Evolutionary conservation across 805 yeast species (phyloP), one percentile per base, ranked within the genome.

Genomic region (Vanderwaltozyma tropicalis): DNA sequence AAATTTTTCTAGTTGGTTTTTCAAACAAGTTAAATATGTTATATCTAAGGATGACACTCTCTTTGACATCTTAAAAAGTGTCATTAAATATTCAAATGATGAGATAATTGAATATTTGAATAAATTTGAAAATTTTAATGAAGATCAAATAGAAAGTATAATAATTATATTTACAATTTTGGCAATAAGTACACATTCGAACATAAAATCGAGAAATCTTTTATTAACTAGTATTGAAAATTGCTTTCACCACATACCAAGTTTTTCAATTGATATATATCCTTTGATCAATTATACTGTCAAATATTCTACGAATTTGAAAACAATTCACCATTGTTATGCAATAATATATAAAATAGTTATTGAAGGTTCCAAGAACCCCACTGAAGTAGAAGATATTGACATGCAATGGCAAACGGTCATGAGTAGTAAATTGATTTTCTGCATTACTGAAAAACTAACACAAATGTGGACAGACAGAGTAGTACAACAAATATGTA

Each of bases 381-480:
- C n/a, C n/a, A n/a, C n/a, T n/a, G n/a, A n/a, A n/a, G n/a, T n/a
- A n/a, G n/a, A n/a, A n/a, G n/a, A n/a, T n/a, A n/a, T n/a, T n/a
- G n/a, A n/a, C n/a, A n/a, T 21, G 6, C 24, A 21, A 24, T 8
- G 4, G 27, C 41, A 5, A 42, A 41, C 29, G 50, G 46, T 33
- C 46, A 45, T 29, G 48, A 49, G 24, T 37, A 52, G 18, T 48
- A 46, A 4, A 34, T 35, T 53, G 28, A 40, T 52, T 22, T 46
- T 48, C 12, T 31, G 41, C 14, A 45, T 50, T 3, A 45, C 48
- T n/a, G 43, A 48, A 18, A 44, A 40, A 21, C 32, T 55, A 15
- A 50, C 51, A 18, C 47, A 46, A 20, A 45, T 41, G 32, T 55
- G 59, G 59, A 46, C 42, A 21, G 55, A 53, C 34, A 45, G 37